Evolutionary conservation across 169 alveolate genomes (phyloP), one percentile per base, ranked within the genome.

Genomic region (Plasmodium fragile): DNA sequence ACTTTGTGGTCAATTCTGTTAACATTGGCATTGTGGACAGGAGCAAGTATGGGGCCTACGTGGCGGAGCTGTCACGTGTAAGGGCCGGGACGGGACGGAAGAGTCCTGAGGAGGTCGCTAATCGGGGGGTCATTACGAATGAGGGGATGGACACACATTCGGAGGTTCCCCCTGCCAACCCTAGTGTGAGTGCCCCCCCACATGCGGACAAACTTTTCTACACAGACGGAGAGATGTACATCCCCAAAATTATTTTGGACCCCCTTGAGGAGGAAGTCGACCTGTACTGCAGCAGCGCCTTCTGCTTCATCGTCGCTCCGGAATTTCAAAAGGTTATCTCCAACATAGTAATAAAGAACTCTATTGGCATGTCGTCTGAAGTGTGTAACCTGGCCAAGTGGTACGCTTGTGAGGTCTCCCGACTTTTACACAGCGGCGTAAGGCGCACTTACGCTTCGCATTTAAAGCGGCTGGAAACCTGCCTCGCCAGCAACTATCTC

Each of bases 281-380:
- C 25, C 28, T 43, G 8, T 87, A 87, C 41, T 87, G 93, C 81
- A 87, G 89, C 52, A 87, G 90, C 81, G 93, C 93, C 16, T 87
- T 87, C 81, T 87, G 93, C 49, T 87, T 78, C 49, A 79, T 87
- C 52, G 32, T 87, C n/a, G 93, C 93, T 39, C 93, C 93, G 18
- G 82, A 78, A 11, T 87, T 77, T 49, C 70, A 75, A 25, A 87
- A 87, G 70, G 69, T 87, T 8, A 41, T 87, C 52, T 77, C 93
- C 55, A 87, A 87, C 53, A 77, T 77, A 22, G 71, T 75, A 30
- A 87, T 87, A 49, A 87, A 87, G 71, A 75, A 55, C 45, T 16
- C 41, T 11, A 7, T 78, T 28, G 93, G 93, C 7, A 78, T 87
- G n/a, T 75, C 93, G 13, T 55, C 36, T 3, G 93, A 78, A n/a